These are phyloP conservation scores for Cryptococcus sp. DNA, from an alignment of 1,284 basidiomycete species.

Conservation along the genomic window DNA sequence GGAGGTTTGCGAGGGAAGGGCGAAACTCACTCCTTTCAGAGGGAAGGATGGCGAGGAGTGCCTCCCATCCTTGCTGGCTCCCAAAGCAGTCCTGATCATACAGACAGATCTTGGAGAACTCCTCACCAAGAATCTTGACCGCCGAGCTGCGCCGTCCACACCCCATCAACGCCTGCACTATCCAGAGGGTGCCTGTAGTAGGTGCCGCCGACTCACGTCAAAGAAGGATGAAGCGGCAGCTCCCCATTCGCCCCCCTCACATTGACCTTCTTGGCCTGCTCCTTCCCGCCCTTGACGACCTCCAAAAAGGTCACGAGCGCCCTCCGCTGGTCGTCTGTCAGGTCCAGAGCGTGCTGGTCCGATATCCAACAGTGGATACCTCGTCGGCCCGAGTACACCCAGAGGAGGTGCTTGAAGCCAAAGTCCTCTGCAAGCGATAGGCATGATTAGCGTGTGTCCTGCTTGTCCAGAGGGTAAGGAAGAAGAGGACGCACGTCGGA, in stretches of 20 bases:
- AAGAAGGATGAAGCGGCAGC: conserved; percentile 62
- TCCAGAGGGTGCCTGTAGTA: neutral
- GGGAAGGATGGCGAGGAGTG: conserved; percentile 71
- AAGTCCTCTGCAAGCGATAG: conserved; percentile 59
- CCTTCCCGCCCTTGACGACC: conserved; percentile 77
- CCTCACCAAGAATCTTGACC: conserved; percentile 56
- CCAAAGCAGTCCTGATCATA: conserved; percentile 83
- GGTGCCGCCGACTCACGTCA: conserved; percentile 57
- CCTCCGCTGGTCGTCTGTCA: conserved; percentile 88
- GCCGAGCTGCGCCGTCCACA: conserved; percentile 51
- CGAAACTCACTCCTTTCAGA: conserved; percentile 53
- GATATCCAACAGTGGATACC: conserved; percentile 99
- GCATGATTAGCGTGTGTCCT: neutral
- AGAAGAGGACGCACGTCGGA: conserved; percentile 58
- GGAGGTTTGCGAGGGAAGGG: neutral
- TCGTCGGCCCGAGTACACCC: conserved; percentile 98
- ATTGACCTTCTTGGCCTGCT: conserved; percentile 81
- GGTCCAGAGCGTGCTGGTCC: conserved; percentile 77
- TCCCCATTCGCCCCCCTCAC: conserved; percentile 53
- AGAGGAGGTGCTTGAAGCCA: conserved; percentile 73
- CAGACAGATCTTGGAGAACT: conserved; percentile 71
- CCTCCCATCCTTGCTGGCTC: conserved; percentile 67
- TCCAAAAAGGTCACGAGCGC: conserved; percentile 84
- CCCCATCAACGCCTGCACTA: conserved; percentile 1
- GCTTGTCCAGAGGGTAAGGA: neutral